These are phyloP conservation scores for Phytophthora kernoviae DNA, from an alignment of 352 stramenopile species.

Conservation along the genomic window DNA sequence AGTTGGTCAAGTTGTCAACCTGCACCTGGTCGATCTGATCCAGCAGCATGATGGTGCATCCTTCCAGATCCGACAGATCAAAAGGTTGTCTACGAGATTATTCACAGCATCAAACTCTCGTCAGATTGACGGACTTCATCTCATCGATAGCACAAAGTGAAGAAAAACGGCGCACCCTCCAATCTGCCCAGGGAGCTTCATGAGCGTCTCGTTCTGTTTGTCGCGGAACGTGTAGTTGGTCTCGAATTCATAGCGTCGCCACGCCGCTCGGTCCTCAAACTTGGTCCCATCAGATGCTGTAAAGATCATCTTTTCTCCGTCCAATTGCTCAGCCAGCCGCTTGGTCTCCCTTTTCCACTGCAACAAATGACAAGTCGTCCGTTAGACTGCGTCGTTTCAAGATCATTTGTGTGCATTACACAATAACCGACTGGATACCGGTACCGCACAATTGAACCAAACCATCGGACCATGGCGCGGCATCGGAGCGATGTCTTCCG, in stretches of 20 bases:
- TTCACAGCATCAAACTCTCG: neutral
- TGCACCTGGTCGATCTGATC: conserved; percentile 92
- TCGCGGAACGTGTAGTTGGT: conserved; percentile 93
- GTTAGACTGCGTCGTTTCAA: conserved; percentile 31
- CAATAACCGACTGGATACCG: neutral
- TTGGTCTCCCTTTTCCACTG: conserved; percentile 1
- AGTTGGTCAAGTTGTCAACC: conserved; percentile 90
- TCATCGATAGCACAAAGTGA: no score
- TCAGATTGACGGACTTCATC: neutral
- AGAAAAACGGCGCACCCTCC: conserved; percentile 40
- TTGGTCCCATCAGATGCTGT: conserved; percentile 87
- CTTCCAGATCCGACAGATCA: conserved; percentile 80
- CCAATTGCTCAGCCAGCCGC: neutral
- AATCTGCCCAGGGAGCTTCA: conserved; percentile 83
- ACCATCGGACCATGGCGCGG: conserved; percentile 17
- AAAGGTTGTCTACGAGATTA: conserved; percentile 72
- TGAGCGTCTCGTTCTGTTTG: conserved; percentile 76
- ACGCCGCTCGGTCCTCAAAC: conserved; percentile 84
- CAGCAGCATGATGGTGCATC: conserved; percentile 84
- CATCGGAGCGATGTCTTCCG: conserved; percentile 10
- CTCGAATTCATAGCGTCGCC: conserved; percentile 91
- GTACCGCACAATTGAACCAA: no score
- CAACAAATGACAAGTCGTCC: conserved; percentile 9
- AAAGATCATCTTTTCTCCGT: conserved; percentile 42
- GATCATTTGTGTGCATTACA: conserved; percentile 17